Conservation (phyloP, 257 asterid species). For the Avicennia marina region DNA sequence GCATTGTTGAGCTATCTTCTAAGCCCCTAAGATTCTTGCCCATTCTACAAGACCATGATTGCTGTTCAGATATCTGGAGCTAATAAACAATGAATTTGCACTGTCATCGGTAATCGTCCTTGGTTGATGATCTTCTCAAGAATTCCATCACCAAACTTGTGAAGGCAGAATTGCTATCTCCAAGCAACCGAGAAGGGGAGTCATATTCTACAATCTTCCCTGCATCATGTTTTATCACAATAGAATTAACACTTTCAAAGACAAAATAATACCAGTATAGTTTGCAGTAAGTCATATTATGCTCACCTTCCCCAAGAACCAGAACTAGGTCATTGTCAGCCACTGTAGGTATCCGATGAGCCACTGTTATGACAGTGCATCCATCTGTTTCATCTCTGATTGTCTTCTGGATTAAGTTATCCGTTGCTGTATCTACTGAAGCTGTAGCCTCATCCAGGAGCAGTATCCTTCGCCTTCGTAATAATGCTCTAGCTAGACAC, state of each 20-base stretch:
- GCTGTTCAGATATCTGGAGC: background rate
- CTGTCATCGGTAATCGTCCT: background rate
- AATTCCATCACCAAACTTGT: conserved; percentile 63
- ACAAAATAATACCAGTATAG: background rate
- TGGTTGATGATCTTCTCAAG: conserved; percentile 46
- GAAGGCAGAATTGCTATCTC: conserved; percentile 50
- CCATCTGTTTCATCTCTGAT: conserved; percentile 63
- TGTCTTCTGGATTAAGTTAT: conserved; percentile 64
- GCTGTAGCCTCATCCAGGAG: conserved; percentile 86
- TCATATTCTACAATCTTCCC: conserved; percentile 63
- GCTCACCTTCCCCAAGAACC: conserved; percentile 73
- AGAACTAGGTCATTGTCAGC: conserved; percentile 75
- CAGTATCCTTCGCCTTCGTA: conserved; percentile 59
- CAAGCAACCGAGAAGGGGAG: conserved; percentile 52
- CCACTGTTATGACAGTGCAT: conserved; percentile 79
- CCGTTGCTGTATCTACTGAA: conserved; percentile 67
- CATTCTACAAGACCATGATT: background rate
- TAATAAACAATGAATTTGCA: background rate
- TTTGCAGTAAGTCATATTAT: background rate
- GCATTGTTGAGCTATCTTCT: no score
- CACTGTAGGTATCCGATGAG: conserved; percentile 84
- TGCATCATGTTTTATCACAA: conserved; percentile 26
- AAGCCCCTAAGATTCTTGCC: background rate
- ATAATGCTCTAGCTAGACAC: conserved; percentile 63
- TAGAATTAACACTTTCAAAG: no score